Conservation (phyloP, 257 asterid genomes). For the Hygrophila difformis region DNA sequence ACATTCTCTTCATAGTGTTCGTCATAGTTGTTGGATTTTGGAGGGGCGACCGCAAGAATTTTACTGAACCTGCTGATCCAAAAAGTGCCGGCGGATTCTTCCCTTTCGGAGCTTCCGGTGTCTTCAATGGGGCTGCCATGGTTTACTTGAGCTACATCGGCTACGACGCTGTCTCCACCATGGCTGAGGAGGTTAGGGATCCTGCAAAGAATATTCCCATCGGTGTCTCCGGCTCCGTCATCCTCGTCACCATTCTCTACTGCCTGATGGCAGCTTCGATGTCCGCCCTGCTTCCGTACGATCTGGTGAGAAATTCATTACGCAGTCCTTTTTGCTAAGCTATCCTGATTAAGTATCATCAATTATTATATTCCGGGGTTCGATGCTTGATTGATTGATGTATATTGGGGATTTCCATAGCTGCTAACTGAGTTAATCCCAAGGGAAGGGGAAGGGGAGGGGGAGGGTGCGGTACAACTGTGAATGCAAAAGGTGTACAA, state of each 20-base stretch:
- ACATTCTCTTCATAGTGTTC: conserved; percentile 40
- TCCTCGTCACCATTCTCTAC: conserved; percentile 37
- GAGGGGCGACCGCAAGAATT: conserved; percentile 36
- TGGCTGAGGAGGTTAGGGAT: conserved; percentile 66
- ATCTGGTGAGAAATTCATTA: no score
- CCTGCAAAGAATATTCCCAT: conserved; percentile 53
- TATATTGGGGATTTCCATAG: no score
- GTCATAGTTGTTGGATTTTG: conserved; percentile 38
- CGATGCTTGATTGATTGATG: no score
- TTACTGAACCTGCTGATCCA: no score
- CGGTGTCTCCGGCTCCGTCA: conserved; percentile 56
- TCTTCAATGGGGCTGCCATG: conserved; percentile 52
- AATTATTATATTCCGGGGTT: no score
- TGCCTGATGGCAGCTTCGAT: conserved; percentile 44
- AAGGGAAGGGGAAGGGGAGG: no score
- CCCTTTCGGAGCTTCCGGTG: conserved; percentile 44
- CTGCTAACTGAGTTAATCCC: no score
- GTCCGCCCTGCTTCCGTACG: conserved; percentile 47
- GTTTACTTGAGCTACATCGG: conserved; percentile 61
- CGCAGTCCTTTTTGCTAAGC: no score
- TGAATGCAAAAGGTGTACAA: no score
- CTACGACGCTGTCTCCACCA: conserved; percentile 56
- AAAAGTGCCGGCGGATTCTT: no score
- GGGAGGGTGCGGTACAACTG: no score
- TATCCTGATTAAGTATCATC: no score